phyloP scores from a whole-genome alignment of 2,329 filamentous ascomycete species.

The Ceratocystis eucalypticola region DNA sequence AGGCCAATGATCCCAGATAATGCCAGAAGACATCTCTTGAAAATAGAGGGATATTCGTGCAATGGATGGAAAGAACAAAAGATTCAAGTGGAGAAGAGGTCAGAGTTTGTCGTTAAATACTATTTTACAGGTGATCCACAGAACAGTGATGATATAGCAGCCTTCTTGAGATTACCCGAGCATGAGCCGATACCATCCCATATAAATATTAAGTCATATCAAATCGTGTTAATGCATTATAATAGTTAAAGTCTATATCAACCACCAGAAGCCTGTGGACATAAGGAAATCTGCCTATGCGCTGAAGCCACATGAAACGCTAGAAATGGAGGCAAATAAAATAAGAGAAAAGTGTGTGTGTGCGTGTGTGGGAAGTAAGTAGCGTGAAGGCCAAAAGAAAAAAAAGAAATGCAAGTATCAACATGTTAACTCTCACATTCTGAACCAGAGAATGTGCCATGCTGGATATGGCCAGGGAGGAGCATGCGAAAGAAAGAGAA shows the following conservation, averaged over 20 bases:
- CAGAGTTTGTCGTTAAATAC: conserved; percentile 8
- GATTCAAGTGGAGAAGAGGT: not conserved
- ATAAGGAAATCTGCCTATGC: not conserved
- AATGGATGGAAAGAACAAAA: not conserved
- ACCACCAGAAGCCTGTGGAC: not conserved
- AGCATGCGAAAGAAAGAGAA: not conserved
- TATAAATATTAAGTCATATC: not conserved
- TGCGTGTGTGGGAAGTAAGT: not conserved
- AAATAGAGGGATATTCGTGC: not conserved
- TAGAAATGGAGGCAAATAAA: not conserved
- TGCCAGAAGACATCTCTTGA: not conserved
- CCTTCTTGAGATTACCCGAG: not conserved
- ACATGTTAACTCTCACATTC: not conserved
- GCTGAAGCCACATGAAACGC: not conserved
- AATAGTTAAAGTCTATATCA: not conserved
- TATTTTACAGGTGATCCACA: not conserved
- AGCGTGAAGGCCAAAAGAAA: not conserved
- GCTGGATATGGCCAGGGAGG: not conserved
- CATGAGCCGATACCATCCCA: not conserved
- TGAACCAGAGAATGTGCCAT: not conserved
- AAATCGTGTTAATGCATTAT: not conserved
- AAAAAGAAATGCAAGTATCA: not conserved
- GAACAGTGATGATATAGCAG: not conserved
- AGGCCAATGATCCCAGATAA: conserved; percentile 7
- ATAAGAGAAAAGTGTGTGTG: not conserved